Conservation (phyloP, 139 green algal genomes). For the Mesotaenium endlicherianum region DNA sequence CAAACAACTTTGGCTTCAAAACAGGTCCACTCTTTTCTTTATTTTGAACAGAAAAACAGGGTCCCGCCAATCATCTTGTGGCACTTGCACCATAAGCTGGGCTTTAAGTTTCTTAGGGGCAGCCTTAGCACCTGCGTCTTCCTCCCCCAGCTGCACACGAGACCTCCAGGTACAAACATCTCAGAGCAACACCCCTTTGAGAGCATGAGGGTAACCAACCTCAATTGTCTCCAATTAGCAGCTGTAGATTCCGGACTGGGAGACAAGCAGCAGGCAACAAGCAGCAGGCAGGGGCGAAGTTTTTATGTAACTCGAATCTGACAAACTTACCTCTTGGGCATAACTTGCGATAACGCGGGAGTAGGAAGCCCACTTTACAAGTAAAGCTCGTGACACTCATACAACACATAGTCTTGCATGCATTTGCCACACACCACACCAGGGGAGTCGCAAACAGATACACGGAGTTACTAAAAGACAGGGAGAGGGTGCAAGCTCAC, state of each 20-base stretch:
- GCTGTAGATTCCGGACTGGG: background rate
- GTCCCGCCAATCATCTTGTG: background rate
- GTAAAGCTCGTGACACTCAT: too few species aligned
- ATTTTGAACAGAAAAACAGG: background rate
- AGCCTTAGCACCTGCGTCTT: background rate
- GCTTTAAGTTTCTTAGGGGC: background rate
- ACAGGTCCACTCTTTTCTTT: background rate
- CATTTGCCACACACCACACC: background rate
- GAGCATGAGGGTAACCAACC: background rate
- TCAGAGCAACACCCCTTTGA: too few species aligned
- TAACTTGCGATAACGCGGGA: background rate
- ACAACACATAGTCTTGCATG: background rate
- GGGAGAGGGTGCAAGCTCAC: background rate
- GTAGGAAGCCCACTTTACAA: background rate
- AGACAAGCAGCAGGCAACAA: background rate
- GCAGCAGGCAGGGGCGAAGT: background rate
- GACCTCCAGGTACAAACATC: too few species aligned
- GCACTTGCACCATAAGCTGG: slow-evolving; percentile 12
- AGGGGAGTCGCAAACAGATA: background rate
- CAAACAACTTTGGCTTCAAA: too few species aligned
- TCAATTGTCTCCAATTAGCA: too few species aligned
- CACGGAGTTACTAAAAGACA: background rate
- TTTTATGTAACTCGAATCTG: background rate
- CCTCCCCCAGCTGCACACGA: background rate
- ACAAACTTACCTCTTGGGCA: background rate